These are phyloP conservation scores for Arachnopeziza araneosa DNA, from an alignment of 2,329 filamentous ascomycete genomes.

Conservation along the genomic window DNA sequence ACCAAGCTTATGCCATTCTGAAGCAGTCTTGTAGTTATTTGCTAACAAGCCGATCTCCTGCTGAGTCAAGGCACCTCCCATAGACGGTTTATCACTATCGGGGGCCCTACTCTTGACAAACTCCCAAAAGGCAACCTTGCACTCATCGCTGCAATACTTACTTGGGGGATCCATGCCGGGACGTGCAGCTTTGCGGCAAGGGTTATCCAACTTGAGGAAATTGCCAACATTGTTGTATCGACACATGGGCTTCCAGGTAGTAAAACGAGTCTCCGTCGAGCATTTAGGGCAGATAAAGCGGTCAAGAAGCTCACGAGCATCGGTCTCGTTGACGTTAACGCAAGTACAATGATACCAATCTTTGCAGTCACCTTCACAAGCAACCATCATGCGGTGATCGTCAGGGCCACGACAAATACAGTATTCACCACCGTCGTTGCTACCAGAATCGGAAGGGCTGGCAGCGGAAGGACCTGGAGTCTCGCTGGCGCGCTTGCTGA, in stretches of 20 bases:
- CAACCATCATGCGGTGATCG: slow-evolving; percentile 31
- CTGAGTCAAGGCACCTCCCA: slow-evolving; percentile 25
- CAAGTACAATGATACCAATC: slow-evolving; percentile 32
- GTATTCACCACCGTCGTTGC: slow-evolving; percentile 30
- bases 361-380: slow-evolving; percentile 29
- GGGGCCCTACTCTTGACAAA: slow-evolving; percentile 16
- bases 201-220: neutral
- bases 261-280: slow-evolving; percentile 18
- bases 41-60: slow-evolving; percentile 22
- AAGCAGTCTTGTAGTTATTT: slow-evolving; percentile 11
- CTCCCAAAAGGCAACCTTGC: slow-evolving; percentile 19
- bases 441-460: slow-evolving; percentile 21
- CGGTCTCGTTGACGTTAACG: slow-evolving; percentile 24
- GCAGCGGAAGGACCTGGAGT: slow-evolving; percentile 9
- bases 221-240: slow-evolving; percentile 22
- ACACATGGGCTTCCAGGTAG: slow-evolving; percentile 30
- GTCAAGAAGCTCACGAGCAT: slow-evolving; percentile 28
- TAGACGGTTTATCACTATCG: slow-evolving; percentile 20
- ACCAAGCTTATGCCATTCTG: slow-evolving; percentile 23
- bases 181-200: slow-evolving; percentile 26
- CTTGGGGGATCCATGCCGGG: slow-evolving; percentile 24
- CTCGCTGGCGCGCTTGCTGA: slow-evolving; percentile 10
- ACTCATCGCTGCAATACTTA: slow-evolving; percentile 31
- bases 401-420: slow-evolving; percentile 30
- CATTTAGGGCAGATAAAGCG: slow-evolving; percentile 29